Conservation (phyloP, 805 yeast genomes). For the Cyberlindnera mississippiensis region DNA sequence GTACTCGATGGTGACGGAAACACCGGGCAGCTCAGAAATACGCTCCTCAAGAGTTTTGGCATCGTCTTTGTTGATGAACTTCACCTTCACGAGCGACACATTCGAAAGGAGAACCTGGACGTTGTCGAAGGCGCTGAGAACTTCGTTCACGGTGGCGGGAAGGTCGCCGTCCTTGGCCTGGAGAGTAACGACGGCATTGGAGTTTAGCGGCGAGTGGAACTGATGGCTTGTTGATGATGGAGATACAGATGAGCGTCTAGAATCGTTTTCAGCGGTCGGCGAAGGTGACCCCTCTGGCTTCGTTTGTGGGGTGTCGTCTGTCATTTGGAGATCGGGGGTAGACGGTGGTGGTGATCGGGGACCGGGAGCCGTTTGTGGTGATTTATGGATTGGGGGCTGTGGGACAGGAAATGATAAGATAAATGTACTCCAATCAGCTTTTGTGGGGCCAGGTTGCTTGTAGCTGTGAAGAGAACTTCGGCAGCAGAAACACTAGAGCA, state of each 20-base stretch:
- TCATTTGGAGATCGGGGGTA: no score
- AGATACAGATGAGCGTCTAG: neutral
- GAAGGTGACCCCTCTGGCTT: no score
- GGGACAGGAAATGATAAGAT: neutral
- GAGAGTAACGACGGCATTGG: constrained; percentile 24
- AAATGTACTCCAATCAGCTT: neutral
- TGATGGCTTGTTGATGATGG: constrained; percentile 1
- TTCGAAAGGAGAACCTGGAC: constrained; percentile 6
- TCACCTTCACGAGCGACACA: constrained; percentile 10
- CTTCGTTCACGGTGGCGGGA: neutral
- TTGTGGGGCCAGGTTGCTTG: neutral
- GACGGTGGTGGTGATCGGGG: no score
- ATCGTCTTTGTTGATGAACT: constrained; percentile 21
- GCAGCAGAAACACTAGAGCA: neutral
- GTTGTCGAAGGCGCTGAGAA: constrained; percentile 3
- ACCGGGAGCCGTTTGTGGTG: no score
- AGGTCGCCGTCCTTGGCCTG: neutral
- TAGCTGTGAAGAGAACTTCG: neutral
- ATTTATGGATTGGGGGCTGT: no score
- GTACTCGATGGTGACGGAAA: constrained; percentile 18
- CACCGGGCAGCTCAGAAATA: constrained; percentile 1
- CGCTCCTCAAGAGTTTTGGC: constrained; percentile 11
- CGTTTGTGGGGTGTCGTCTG: constrained; percentile 4
- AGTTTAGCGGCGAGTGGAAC: constrained; percentile 24
- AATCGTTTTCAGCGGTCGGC: neutral